Base-by-base conservation (phyloP, 805 yeast species). In the Torulaspora franciscae region DNA sequence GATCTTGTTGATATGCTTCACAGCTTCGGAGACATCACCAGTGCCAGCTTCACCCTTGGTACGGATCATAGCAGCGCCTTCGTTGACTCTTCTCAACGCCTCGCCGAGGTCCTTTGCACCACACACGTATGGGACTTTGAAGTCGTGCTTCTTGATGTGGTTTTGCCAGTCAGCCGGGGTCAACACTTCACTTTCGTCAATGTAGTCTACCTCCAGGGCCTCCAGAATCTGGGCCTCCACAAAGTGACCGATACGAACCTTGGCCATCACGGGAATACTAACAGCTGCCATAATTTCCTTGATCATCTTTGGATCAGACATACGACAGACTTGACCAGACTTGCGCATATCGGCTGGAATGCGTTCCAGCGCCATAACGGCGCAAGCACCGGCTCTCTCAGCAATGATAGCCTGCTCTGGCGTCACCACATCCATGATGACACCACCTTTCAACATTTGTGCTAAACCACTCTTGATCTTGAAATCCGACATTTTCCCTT, bases 1-100 rank as follows among this genome's bases (percentile, higher is more conserved):
- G 62, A 85, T 81, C 52, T 74, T 70, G 45, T 78, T 73, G 53
- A 85, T 81, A 64, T 85, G 95, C 58, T 73, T 76, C 46, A 85
- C 87, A 10, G 93, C 93, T 65, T 85, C 91, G 33, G 86, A 79
- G 42, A 85, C 80, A 65, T 85, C 93, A 44, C 95, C 95, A 30
- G 95, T 85, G 36, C 95, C 95, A 28, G 95, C 93, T 64, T 85
- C 95, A 54, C 95, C 95, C 68, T 85, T 85, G 52, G 93, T 81
- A 64, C 93, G 75, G 61, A 85, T 76, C 91, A 85, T 83, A 26
- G 91, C 90, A 29, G 93, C 91, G 54, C 93, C 93, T 66, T 85
- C 95, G 55, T 73, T 69, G 58, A 85, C 73, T 61, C 95, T 75
- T 64, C 93, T 77, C 53, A 85, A 72, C 2, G 91, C 90, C 66